phyloP scores from a whole-genome alignment of 768 basidiomycete species.

The Auricularia cornea region DNA sequence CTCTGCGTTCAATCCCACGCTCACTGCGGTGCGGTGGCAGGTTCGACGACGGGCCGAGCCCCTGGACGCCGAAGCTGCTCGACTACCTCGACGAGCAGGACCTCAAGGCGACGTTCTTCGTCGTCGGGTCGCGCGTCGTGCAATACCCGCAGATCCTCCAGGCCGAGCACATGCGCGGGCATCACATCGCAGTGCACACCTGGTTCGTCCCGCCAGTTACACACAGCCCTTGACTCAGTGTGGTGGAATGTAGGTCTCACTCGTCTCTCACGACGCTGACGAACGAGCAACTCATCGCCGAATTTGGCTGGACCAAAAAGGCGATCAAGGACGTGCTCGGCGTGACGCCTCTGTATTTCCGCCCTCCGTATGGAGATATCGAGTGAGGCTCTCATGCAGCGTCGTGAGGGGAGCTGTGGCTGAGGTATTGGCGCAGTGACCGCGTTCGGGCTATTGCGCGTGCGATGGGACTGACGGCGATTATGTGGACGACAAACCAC shows the following conservation, averaged over 20 bases:
- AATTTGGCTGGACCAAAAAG: constrained; percentile 82
- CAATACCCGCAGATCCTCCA: constrained; percentile 63
- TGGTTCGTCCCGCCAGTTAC: constrained; percentile 31
- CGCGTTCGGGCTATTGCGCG: constrained; percentile 76
- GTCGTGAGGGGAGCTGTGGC: constrained; percentile 1
- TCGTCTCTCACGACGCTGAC: constrained; percentile 60
- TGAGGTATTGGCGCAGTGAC: constrained; percentile 44
- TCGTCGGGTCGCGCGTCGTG: constrained; percentile 73
- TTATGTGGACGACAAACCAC: constrained; percentile 68
- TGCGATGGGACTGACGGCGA: constrained; percentile 75
- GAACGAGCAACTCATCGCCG: constrained; percentile 78
- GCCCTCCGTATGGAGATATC: constrained; percentile 77
- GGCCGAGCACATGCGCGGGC: constrained; percentile 64
- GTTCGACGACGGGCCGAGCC: constrained; percentile 75
- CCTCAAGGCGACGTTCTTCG: constrained; percentile 80
- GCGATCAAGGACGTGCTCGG: constrained; percentile 76
- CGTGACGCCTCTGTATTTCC: constrained; percentile 69
- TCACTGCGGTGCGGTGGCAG: constrained; percentile 23
- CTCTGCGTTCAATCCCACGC: background rate
- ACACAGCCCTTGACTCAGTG: too few relatives aligned
- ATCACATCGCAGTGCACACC: constrained; percentile 68
- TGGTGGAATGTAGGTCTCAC: constrained; percentile 56
- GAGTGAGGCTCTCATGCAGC: constrained; percentile 37
- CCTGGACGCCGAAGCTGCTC: constrained; percentile 66
- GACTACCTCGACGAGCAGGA: constrained; percentile 54